Evolutionary conservation across 805 yeast species (phyloP).

Genomic region (Clavispora carvajalis): DNA sequence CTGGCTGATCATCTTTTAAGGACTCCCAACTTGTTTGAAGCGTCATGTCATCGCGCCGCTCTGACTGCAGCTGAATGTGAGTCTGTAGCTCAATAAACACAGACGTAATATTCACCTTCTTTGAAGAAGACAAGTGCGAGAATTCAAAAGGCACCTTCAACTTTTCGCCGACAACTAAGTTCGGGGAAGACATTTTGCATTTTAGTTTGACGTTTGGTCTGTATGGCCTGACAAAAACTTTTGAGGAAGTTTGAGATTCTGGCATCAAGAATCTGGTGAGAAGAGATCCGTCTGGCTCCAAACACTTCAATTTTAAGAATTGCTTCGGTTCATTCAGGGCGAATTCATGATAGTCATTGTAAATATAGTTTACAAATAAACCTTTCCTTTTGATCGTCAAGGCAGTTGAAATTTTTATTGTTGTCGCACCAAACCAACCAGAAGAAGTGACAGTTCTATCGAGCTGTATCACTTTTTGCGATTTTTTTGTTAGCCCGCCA

Average conservation of each 20-base stretch:
- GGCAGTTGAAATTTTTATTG: not conserved
- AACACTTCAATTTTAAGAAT: not conserved
- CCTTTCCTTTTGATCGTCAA: not conserved
- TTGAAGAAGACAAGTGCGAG: constrained; percentile 12
- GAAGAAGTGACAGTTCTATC: not conserved
- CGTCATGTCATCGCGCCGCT: constrained; percentile 13
- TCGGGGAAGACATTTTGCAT: constrained; percentile 5
- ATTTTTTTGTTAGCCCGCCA: not conserved
- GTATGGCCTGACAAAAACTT: constrained; percentile 12
- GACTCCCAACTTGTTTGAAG: constrained; percentile 29
- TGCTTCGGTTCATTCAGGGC: not conserved
- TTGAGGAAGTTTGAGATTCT: constrained; percentile 6
- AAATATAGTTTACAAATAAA: not conserved
- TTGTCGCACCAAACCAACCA: not conserved
- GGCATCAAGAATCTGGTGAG: constrained; percentile 2
- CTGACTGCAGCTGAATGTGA: constrained; percentile 11
- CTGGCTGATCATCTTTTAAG: constrained; percentile 37
- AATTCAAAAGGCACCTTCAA: constrained; percentile 18
- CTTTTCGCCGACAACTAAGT: constrained; percentile 29
- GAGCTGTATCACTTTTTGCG: not conserved
- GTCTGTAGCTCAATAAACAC: constrained; percentile 19
- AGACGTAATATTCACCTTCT: constrained; percentile 14
- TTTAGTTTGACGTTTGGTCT: constrained; percentile 22
- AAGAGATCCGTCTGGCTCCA: not conserved
- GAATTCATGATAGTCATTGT: not conserved